Conservation (phyloP, 495 filamentous ascomycete species). For the Penicillium cataractarum region DNA sequence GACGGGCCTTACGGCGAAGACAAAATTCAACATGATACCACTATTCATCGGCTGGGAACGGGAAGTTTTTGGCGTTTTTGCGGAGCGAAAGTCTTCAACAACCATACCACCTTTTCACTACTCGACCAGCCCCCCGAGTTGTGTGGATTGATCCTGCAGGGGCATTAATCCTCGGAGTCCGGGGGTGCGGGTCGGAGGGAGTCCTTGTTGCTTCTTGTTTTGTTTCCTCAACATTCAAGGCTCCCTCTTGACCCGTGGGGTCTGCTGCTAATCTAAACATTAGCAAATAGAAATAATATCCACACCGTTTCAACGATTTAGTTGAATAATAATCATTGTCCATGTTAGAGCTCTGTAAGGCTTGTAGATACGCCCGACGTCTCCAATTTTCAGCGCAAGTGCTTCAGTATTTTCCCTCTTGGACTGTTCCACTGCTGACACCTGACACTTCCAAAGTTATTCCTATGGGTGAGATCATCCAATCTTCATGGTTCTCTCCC, state of each 20-base stretch:
- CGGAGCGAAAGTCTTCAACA: constrained; percentile 54
- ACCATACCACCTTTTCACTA: constrained; percentile 24
- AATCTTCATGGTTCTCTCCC: no score
- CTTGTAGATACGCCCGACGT: background rate
- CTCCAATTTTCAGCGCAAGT: background rate
- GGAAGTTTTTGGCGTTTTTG: constrained; percentile 51
- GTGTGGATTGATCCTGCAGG: background rate
- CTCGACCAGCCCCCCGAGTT: constrained; percentile 18
- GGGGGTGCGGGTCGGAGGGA: constrained; percentile 15
- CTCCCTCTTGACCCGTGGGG: constrained; percentile 18
- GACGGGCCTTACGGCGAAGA: constrained; percentile 49
- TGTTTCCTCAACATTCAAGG: constrained; percentile 1
- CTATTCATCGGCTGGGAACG: constrained; percentile 52
- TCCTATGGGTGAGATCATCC: no score
- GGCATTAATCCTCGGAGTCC: background rate
- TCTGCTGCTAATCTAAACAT: constrained; percentile 54
- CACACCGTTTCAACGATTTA: constrained; percentile 18
- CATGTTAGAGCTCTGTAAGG: background rate
- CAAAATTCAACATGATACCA: constrained; percentile 62
- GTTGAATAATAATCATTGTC: background rate
- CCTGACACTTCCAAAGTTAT: no score
- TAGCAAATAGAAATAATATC: constrained; percentile 48
- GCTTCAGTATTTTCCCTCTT: no score
- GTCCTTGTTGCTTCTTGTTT: constrained; percentile 12
- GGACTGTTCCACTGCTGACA: no score